Base-by-base conservation (phyloP, 768 basidiomycete species). In the Suillus lakei region DNA sequence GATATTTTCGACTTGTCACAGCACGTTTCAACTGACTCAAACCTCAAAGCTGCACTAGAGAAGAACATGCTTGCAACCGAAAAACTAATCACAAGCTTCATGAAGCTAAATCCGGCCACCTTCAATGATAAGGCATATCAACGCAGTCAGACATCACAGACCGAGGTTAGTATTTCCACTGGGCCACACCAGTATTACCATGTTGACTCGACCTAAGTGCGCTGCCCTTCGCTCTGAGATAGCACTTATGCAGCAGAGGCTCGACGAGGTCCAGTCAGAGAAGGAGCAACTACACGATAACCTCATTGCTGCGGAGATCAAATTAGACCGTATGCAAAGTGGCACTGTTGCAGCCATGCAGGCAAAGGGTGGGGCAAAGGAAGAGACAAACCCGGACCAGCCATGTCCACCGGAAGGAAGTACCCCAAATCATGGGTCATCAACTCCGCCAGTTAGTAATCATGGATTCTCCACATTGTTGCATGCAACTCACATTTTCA, bases 371-470 rank as follows among this genome's bases (percentile, higher is more conserved):
- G 68, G 79, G 21, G 72, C 72, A 26, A 76, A 73, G 61, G 71
- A 74, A 43, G 82, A 79, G 60, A 71, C 50, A 13, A 64, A 55
- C 12, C 70, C 70, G 63, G 73, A 80, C 48, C 74, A 70, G 30
- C 71, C 73, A 7, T 60, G 67, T 48, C 78, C 74, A 58, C 67
- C 32, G 5, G 71, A 66, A 78, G 75, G 85, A 85, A 82, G 84
- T 82, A 78, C 77, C 13, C 68, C 81, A 68, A 80, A 78, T 74
- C 75, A 74, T 70, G 81, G 80, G 78, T 82, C 84, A 78, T 86
- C 84, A 80, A 85, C 88, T 83, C 87, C 89, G 77, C 84, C 80
- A 82, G 91, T 91, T 85, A 87, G 91, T 90, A 83, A 82, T 81
- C 80, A 82, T 79, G 59, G 43, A 32, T 28, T 32, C 6, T 8